Conservation (phyloP, 345 rosid genomes). For the Barbarea vulgaris region DNA sequence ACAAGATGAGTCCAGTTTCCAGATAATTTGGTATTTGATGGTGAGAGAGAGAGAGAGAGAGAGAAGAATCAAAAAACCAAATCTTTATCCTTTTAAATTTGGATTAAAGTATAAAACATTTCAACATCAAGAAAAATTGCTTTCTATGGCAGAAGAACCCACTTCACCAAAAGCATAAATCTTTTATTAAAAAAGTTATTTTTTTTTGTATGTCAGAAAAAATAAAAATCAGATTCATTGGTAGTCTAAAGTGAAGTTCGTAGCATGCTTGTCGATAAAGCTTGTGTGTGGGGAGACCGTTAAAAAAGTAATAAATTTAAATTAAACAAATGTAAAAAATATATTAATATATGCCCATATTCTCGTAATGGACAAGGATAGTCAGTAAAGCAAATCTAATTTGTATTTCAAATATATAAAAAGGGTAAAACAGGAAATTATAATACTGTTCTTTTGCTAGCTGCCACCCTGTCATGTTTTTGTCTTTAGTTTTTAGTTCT, state of each 20-base stretch:
- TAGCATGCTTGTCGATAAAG: constrained; percentile 64
- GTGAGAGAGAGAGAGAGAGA: constrained; percentile 25
- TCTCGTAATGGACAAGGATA: constrained; percentile 33
- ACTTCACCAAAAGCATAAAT: constrained; percentile 47
- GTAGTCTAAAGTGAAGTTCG: constrained; percentile 49
- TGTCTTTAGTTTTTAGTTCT: constrained; percentile 25
- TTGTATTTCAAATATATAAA: neutral
- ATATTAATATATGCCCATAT: constrained; percentile 31
- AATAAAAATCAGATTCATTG: constrained; percentile 44
- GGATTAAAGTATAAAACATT: constrained; percentile 40
- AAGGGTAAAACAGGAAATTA: constrained; percentile 36
- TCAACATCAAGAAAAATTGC: constrained; percentile 47
- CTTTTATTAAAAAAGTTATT: neutral
- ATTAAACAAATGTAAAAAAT: neutral
- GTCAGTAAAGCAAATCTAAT: constrained; percentile 34
- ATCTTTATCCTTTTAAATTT: constrained; percentile 17
- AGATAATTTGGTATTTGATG: constrained; percentile 38
- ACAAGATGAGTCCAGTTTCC: constrained; percentile 41
- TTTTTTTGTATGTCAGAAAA: constrained; percentile 50
- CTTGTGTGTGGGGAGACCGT: constrained; percentile 41
- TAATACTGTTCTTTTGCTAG: constrained; percentile 38
- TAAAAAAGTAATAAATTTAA: constrained; percentile 42
- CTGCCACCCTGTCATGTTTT: constrained; percentile 40
- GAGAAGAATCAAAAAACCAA: constrained; percentile 16
- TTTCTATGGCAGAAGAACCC: constrained; percentile 56